Percentiles rank a stretch among this genome's conserved stretches.
phyloP scores from a whole-genome alignment of 2,329 filamentous ascomycete genomes.

The Endothia cerciana region DNA sequence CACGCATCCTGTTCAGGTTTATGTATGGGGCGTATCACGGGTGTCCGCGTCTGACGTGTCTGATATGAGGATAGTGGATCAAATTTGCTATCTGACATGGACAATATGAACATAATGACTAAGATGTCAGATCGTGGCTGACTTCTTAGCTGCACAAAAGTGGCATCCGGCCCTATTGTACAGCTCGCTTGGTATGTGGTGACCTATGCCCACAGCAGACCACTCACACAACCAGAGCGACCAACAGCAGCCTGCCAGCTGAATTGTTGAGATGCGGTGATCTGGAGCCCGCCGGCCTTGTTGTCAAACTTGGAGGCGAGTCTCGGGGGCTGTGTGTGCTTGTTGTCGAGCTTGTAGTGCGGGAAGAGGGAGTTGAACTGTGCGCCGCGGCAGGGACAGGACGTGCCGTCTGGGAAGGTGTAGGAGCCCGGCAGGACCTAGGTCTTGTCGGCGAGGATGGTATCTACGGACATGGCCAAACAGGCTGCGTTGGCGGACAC shows the following conservation, averaged over 20 bases:
- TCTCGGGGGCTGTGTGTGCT: too few species aligned
- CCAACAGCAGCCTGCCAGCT: background rate
- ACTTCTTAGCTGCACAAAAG: background rate
- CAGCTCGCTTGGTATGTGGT: background rate
- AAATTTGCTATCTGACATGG: background rate
- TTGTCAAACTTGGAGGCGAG: too few species aligned
- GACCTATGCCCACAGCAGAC: background rate
- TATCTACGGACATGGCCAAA: background rate
- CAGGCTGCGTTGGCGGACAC: background rate
- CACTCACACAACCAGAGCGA: background rate
- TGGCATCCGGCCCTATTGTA: background rate
- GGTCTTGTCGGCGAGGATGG: background rate
- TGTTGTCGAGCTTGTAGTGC: too few species aligned
- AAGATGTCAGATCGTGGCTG: background rate
- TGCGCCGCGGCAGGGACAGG: too few species aligned
- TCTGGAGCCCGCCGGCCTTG: too few species aligned
- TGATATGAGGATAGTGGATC: background rate
- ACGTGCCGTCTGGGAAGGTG: slow-evolving; percentile 42
- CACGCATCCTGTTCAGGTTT: background rate
- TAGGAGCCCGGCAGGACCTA: slow-evolving; percentile 44
- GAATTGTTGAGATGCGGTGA: too few species aligned
- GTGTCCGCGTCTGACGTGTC: background rate
- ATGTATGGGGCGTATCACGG: background rate
- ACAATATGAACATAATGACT: background rate
- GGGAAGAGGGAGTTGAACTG: too few species aligned